phyloP scores from a whole-genome alignment of 495 filamentous ascomycete species.

The Aspergillus affinis region DNA sequence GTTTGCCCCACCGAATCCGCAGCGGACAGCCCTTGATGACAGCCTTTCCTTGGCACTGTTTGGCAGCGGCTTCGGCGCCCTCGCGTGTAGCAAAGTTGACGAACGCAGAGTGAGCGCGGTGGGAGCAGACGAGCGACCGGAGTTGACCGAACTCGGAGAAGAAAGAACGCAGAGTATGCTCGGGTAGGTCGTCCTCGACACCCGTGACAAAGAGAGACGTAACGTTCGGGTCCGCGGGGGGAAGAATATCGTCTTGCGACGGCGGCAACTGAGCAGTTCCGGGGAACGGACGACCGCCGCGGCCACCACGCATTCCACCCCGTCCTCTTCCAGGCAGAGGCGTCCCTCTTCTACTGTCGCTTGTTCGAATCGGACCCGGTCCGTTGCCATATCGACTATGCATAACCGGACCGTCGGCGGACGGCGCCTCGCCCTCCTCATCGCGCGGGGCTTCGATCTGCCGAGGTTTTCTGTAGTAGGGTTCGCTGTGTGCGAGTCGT shows the following conservation, averaged over 20 bases:
- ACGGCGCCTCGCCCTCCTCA: conserved; percentile 31
- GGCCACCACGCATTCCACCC: conserved; percentile 48
- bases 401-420: conserved; percentile 31
- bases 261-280: conserved; percentile 73
- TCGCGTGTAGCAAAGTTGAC: conserved; percentile 86
- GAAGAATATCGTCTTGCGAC: conserved; percentile 75
- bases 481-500: conserved; percentile 84
- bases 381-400: conserved; percentile 48
- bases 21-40: conserved; percentile 82
- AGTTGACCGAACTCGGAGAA: conserved; percentile 85
- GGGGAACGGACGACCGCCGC: conserved; percentile 63
- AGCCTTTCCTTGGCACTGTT: conserved; percentile 81
- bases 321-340: conserved; percentile 40
- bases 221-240: conserved; percentile 78
- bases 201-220: conserved; percentile 92
- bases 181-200: conserved; percentile 93
- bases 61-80: conserved; percentile 79
- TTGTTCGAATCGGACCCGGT: conserved; percentile 66
- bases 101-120: conserved; percentile 95
- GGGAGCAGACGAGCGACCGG: conserved; percentile 87
- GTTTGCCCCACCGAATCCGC: conserved; percentile 86
- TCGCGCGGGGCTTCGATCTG: conserved; percentile 56
- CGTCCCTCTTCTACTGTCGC: conserved; percentile 44
- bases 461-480: conserved; percentile 85
- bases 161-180: conserved; percentile 85